Conservation (phyloP, 129 eudicot species). For the Artemisia argyi region DNA sequence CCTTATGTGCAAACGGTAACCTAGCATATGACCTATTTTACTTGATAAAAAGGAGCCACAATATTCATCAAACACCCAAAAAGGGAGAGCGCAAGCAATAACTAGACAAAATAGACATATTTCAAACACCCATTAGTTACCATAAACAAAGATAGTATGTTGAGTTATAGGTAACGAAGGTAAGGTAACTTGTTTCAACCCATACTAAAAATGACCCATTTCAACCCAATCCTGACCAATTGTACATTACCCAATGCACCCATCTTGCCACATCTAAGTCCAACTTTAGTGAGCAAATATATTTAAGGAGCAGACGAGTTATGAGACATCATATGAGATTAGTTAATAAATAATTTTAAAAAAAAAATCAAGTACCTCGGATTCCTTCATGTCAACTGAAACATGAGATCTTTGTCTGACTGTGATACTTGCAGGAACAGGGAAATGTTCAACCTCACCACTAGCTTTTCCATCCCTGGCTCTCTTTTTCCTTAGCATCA, state of each 20-base stretch:
- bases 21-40: too few relatives aligned
- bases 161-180: too few relatives aligned
- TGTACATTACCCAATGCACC: background rate
- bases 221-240: slow-evolving; percentile 11
- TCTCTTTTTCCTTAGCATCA: slow-evolving; percentile 75
- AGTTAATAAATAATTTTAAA: background rate
- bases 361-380: slow-evolving; percentile 40
- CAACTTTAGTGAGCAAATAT: background rate
- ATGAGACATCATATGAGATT: background rate
- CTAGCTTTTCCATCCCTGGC: slow-evolving; percentile 81
- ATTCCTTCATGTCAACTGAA: slow-evolving; percentile 61
- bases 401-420: slow-evolving; percentile 63
- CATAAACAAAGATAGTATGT: too few relatives aligned
- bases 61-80: too few relatives aligned
- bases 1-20: too few relatives aligned
- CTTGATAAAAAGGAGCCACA: too few relatives aligned
- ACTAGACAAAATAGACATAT: too few relatives aligned
- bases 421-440: slow-evolving; percentile 70
- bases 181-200: background rate
- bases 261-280: slow-evolving; percentile 2
- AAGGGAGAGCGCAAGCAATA: too few relatives aligned
- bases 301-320: background rate
- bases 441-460: slow-evolving; percentile 87
- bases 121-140: too few relatives aligned
- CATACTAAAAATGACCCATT: background rate